A percentile compares a stretch with the other conserved stretches of the same genome.
These are phyloP conservation scores for Wickerhamomyces rabaulensis DNA, from an alignment of 805 yeast genomes.

Conservation along the genomic window DNA sequence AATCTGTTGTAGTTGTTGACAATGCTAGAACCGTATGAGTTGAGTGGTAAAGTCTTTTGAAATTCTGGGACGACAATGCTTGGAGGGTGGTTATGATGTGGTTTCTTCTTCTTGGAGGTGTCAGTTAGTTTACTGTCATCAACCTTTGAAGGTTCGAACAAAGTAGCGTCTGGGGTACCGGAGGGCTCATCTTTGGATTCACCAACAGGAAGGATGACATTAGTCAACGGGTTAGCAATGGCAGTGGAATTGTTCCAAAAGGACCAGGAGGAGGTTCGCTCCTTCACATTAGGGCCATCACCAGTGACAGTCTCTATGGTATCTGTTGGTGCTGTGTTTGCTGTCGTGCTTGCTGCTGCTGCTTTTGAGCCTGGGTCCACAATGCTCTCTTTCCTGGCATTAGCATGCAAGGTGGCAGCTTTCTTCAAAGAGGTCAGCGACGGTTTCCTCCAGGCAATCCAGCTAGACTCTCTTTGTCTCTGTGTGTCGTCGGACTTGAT, in stretches of 20 bases:
- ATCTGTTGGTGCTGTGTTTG: background rate
- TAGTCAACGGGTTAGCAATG: conserved; percentile 6
- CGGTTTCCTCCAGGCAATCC: conserved; percentile 23
- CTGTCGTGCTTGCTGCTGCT: background rate
- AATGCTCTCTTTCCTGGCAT: conserved; percentile 8
- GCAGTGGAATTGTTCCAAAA: conserved; percentile 17
- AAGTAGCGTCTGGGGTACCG: conserved; percentile 18
- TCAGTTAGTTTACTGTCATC: background rate
- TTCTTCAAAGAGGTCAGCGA: conserved; percentile 18
- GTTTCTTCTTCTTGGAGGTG: conserved; percentile 1
- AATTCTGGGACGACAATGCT: conserved; percentile 24
- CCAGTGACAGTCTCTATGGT: background rate
- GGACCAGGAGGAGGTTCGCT: conserved; percentile 21
- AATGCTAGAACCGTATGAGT: conserved; percentile 12
- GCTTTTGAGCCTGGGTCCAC: conserved; percentile 25
- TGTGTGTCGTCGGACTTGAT: conserved; percentile 2
- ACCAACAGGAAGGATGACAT: conserved; percentile 16
- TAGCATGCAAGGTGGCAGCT: conserved; percentile 1
- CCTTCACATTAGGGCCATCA: background rate
- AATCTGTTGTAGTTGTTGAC: conserved; percentile 20
- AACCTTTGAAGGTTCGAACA: conserved; percentile 18
- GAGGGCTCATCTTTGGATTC: conserved; percentile 1
- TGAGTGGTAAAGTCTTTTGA: conserved; percentile 20
- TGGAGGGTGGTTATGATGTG: conserved; percentile 4
- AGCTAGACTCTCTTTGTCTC: conserved; percentile 3